Evolutionary conservation across 768 basidiomycete species (phyloP).

Genomic region (Pulveroboletus frians): DNA sequence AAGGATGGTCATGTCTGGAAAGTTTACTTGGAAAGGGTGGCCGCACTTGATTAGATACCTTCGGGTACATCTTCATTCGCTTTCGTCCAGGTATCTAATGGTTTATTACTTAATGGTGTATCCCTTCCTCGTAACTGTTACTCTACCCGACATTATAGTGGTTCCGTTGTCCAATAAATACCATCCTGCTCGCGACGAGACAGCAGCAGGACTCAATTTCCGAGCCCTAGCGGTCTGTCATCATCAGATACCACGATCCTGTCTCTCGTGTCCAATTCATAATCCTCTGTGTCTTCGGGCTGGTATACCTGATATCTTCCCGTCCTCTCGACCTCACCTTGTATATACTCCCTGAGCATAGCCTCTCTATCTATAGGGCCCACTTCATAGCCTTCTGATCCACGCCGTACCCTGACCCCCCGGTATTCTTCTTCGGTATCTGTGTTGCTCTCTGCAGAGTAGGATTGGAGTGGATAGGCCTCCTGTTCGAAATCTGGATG

Average conservation of each 20-base stretch:
- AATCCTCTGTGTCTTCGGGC: constrained; percentile 45
- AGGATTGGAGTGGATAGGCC: constrained; percentile 15
- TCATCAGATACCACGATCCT: constrained; percentile 12
- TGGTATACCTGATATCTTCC: constrained; percentile 67
- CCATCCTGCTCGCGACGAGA: neutral
- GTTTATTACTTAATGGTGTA: constrained; percentile 32
- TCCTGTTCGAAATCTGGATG: constrained; percentile 62
- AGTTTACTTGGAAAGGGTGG: constrained; percentile 52
- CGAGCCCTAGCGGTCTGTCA: constrained; percentile 19
- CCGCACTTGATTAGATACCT: constrained; percentile 16
- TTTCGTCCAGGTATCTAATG: constrained; percentile 21
- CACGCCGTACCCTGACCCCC: constrained; percentile 49
- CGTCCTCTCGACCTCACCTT: constrained; percentile 46
- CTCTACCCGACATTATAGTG: constrained; percentile 21
- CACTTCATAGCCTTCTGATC: constrained; percentile 83
- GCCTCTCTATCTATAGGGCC: constrained; percentile 56
- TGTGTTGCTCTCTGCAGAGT: constrained; percentile 17
- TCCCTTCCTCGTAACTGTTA: constrained; percentile 23
- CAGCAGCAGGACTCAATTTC: constrained; percentile 7
- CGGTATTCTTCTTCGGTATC: constrained; percentile 31
- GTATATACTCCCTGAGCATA: constrained; percentile 55
- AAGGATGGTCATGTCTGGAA: constrained; percentile 67
- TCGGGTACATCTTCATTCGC: constrained; percentile 4
- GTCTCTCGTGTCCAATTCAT: constrained; percentile 15
- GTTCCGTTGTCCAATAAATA: constrained; percentile 8